A percentile compares a stretch with the other conserved stretches of the same genome.
Conservation (phyloP, 495 filamentous ascomycete genomes). For the Venustampulla echinocandica region DNA sequence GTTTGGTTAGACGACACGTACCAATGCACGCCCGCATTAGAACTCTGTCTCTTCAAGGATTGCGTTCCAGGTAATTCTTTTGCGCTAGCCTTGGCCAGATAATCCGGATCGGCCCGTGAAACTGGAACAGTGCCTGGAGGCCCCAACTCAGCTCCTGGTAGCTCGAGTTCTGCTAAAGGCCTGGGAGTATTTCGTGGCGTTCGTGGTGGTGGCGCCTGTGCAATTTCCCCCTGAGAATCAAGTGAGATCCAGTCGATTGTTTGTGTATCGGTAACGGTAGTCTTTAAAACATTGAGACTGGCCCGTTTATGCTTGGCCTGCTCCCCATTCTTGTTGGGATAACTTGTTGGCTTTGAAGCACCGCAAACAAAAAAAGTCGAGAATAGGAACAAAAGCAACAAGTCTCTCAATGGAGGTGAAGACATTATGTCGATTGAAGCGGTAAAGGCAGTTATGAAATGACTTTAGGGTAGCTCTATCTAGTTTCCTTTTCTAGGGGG, state of each 20-base stretch:
- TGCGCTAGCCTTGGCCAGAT: constrained; percentile 4
- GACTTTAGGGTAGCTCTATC: too few relatives aligned
- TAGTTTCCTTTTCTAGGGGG: too few relatives aligned
- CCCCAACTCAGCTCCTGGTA: constrained; percentile 10
- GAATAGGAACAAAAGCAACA: not conserved
- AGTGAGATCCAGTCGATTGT: constrained; percentile 23
- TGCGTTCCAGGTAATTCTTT: constrained; percentile 11
- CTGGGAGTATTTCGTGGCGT: not conserved
- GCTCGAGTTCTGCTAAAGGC: constrained; percentile 7
- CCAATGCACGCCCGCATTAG: constrained; percentile 18
- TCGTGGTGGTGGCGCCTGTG: constrained; percentile 14
- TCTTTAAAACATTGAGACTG: constrained; percentile 6
- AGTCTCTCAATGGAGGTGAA: not conserved
- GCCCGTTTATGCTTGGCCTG: not conserved
- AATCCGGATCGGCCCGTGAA: constrained; percentile 8
- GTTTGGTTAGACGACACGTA: constrained; percentile 19
- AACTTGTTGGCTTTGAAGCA: not conserved
- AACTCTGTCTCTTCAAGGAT: not conserved
- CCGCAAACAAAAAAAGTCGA: not conserved
- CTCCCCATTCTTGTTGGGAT: constrained; percentile 2
- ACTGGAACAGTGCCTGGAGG: constrained; percentile 25
- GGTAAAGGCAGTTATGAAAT: too few relatives aligned
- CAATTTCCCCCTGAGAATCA: constrained; percentile 20
- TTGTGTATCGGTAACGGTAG: constrained; percentile 16
- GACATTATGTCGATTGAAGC: not conserved